phyloP scores from a whole-genome alignment of 495 filamentous ascomycete species.

The Talaromyces stipitatus region DNA sequence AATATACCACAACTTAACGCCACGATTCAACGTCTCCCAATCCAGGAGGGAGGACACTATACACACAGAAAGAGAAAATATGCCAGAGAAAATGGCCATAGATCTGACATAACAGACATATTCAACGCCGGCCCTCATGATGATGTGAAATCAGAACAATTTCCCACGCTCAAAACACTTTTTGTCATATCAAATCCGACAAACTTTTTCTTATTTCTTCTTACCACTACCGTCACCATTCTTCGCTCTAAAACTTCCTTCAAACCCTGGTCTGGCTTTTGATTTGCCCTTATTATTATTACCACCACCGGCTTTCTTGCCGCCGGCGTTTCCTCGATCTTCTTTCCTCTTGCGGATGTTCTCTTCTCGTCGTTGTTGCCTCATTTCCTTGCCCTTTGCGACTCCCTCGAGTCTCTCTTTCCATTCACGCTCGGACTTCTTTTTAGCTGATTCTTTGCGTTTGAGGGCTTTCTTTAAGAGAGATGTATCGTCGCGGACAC shows the following conservation, averaged over 20 bases:
- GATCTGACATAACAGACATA: background rate
- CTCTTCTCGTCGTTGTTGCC: conserved; percentile 80
- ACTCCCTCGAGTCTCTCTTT: conserved; percentile 71
- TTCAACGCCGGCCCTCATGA: background rate
- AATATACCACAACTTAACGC: background rate
- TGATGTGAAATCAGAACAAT: background rate
- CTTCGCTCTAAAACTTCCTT: conserved; percentile 75
- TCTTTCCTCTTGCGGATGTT: conserved; percentile 82
- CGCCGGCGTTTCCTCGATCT: conserved; percentile 55
- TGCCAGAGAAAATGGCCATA: no score
- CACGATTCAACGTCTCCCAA: background rate
- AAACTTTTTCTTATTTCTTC: conserved; percentile 28
- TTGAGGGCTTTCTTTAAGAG: conserved; percentile 92
- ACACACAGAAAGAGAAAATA: no score
- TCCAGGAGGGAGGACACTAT: background rate
- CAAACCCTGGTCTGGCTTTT: conserved; percentile 73
- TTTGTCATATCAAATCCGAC: background rate
- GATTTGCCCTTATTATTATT: conserved; percentile 53
- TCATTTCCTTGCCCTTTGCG: conserved; percentile 63
- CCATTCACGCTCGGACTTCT: conserved; percentile 87
- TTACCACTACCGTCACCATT: conserved; percentile 22
- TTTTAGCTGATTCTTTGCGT: conserved; percentile 82
- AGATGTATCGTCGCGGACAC: conserved; percentile 80
- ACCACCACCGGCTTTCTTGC: conserved; percentile 45
- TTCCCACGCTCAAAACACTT: background rate